These are phyloP conservation scores for Favolaschia claudopus DNA, from an alignment of 768 basidiomycete species.

Conservation along the genomic window DNA sequence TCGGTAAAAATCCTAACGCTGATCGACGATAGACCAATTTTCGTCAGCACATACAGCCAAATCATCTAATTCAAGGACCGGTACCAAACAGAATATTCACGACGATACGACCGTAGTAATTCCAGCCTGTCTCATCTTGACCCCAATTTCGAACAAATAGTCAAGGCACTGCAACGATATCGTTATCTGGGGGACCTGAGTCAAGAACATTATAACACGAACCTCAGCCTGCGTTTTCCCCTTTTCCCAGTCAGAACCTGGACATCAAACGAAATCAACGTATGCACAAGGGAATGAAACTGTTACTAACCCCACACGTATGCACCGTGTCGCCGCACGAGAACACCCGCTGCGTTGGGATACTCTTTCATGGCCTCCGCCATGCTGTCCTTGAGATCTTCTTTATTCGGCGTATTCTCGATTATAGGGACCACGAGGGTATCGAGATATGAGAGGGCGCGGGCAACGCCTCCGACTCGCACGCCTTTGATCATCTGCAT, in stretches of 20 bases:
- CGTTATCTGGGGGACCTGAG: slow-evolving; percentile 2
- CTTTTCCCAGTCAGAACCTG: slow-evolving; percentile 81
- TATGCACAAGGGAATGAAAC: background rate
- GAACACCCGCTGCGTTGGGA: slow-evolving; percentile 79
- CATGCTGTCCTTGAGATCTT: slow-evolving; percentile 90
- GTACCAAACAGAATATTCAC: too few relatives aligned
- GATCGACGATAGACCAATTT: too few relatives aligned
- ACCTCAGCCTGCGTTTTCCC: slow-evolving; percentile 91
- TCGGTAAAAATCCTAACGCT: too few relatives aligned
- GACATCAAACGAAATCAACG: slow-evolving; percentile 12
- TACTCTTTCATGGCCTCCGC: slow-evolving; percentile 82
- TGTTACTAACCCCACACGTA: slow-evolving; percentile 81
- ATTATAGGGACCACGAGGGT: slow-evolving; percentile 89
- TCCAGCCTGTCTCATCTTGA: slow-evolving; percentile 78
- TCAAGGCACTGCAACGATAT: slow-evolving; percentile 71
- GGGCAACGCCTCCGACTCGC: slow-evolving; percentile 74
- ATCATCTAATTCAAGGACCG: too few relatives aligned
- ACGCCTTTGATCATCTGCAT: slow-evolving; percentile 95
- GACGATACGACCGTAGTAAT: slow-evolving; percentile 41
- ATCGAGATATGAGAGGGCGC: slow-evolving; percentile 83
- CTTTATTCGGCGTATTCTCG: slow-evolving; percentile 90
- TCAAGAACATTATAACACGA: background rate
- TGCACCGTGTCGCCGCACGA: slow-evolving; percentile 81
- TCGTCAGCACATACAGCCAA: too few relatives aligned
- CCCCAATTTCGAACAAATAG: slow-evolving; percentile 88